These are phyloP conservation scores for Pittosporum tobira DNA, from an alignment of 129 eudicot species.

Conservation along the genomic window DNA sequence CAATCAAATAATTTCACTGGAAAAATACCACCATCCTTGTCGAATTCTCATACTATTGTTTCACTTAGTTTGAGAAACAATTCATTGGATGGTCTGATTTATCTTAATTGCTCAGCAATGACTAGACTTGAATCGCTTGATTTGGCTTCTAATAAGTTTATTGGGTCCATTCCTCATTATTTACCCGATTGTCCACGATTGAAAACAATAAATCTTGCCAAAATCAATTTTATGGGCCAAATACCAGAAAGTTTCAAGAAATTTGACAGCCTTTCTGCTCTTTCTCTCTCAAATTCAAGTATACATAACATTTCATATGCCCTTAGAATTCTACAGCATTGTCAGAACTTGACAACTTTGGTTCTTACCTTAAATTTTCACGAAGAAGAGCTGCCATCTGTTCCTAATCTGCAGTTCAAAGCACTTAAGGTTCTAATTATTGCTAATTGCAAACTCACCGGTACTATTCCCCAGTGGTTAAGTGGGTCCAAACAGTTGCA, in stretches of 20 bases:
- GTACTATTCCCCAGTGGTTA: conserved; percentile 49
- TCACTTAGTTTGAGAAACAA: conserved; percentile 43
- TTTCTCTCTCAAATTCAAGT: conserved; percentile 52
- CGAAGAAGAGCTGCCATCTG: conserved; percentile 30
- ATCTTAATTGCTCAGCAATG: conserved; percentile 53
- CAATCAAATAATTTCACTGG: conserved; percentile 43
- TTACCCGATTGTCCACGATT: conserved; percentile 34
- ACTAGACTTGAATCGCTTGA: conserved; percentile 40
- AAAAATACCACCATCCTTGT: conserved; percentile 33
- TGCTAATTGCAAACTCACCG: conserved; percentile 50
- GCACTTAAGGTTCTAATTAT: conserved; percentile 40
- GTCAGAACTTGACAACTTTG: conserved; percentile 41
- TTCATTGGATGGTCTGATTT: conserved; percentile 31
- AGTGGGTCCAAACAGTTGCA: conserved; percentile 29
- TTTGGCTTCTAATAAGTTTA: conserved; percentile 39
- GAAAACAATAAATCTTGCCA: conserved; percentile 41
- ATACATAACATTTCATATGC: conserved; percentile 35
- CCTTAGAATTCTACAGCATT: conserved; percentile 40
- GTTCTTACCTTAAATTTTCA: conserved; percentile 51
- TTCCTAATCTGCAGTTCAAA: conserved; percentile 24
- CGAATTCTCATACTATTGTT: conserved; percentile 29
- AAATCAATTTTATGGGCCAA: conserved; percentile 36
- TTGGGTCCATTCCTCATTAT: conserved; percentile 35
- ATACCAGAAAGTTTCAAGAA: conserved; percentile 48
- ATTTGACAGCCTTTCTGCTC: conserved; percentile 35